phyloP scores from a whole-genome alignment of 352 stramenopile genomes.

The Hyaloperonospora brassicae region DNA sequence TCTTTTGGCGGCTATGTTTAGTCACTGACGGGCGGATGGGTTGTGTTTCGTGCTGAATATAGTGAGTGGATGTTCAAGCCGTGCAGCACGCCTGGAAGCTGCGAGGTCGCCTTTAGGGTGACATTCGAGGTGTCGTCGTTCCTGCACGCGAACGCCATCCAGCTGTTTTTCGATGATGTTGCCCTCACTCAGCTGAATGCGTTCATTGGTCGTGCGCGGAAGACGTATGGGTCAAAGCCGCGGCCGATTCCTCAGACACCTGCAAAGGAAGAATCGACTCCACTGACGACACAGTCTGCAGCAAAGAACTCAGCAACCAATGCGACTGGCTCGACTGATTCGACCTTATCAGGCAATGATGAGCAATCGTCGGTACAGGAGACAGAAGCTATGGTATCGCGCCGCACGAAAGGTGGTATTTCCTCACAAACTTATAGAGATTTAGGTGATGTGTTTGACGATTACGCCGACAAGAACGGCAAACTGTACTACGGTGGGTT shows the following conservation, averaged over 20 bases:
- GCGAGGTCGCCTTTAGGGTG: constrained; percentile 69
- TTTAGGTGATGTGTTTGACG: constrained; percentile 39
- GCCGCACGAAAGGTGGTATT: constrained; percentile 41
- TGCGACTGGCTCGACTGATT: background rate
- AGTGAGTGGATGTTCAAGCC: constrained; percentile 68
- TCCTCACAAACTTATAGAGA: constrained; percentile 46
- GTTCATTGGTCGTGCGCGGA: constrained; percentile 59
- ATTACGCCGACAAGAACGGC: constrained; percentile 42
- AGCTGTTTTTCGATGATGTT: constrained; percentile 83
- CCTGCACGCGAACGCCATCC: constrained; percentile 69
- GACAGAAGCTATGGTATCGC: constrained; percentile 17
- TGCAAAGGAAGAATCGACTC: constrained; percentile 1
- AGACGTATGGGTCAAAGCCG: constrained; percentile 35
- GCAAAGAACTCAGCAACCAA: constrained; percentile 1
- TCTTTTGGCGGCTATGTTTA: background rate
- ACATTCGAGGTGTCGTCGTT: constrained; percentile 78
- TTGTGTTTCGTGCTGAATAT: constrained; percentile 15
- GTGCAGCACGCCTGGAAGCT: constrained; percentile 43
- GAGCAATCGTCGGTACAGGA: constrained; percentile 9
- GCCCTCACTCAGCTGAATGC: constrained; percentile 72
- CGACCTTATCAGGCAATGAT: background rate
- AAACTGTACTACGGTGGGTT: constrained; percentile 65
- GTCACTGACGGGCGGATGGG: constrained; percentile 5
- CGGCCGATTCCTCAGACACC: constrained; percentile 9
- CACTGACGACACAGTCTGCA: background rate